Base-by-base conservation (phyloP, 192 early-diverging fungal species). In the Oehlia diaphana region DNA sequence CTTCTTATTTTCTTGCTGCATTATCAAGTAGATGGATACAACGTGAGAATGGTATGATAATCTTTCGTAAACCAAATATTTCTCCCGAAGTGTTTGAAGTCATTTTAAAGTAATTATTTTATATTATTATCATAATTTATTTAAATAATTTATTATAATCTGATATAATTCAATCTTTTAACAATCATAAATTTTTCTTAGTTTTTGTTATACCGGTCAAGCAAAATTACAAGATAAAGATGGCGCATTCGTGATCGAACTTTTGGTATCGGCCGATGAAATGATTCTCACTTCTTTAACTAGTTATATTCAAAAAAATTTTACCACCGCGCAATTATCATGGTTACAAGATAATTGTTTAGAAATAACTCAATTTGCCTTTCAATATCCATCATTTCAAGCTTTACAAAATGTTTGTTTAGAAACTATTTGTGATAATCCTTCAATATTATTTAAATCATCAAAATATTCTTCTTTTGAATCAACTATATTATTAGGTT, bases 11-110 rank as follows among this genome's bases (percentile, higher is more conserved):
- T 39, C 67, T 37, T 4, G 67, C 37, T 13, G 67, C 67, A 31
- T 69, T 69, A 31, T 69, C 67, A 28, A 69, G 21, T 4, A 39
- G n/a, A 31, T 69, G 67, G 67, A 39, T 39, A 37, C 28, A 39
- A 9, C 16, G 31, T 6, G 67, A 69, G 28, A 39, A 39, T 21
- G 67, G 37, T 2, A 13, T 37, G 37, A 69, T 69, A 39, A 31
- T 69, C 0, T 69, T 31, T 69, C 28, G 67, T 31, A 69, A 69
- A 69, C 67, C 67, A 31, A 69, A 69, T 39, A 69, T 39, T 69
- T 69, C 67, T 31, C 67, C 67, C 3, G 67, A 31, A 8, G 28
- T 69, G 5, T 69, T 69, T 31, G 67, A 69, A 69, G 37, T 69
- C 8, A 69, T 69, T 37, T 39, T 69, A 31, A 58, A 21, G 53